Evolutionary conservation across 441 rosid genomes (phyloP).

Genomic region (Euphorbia celastroides): DNA sequence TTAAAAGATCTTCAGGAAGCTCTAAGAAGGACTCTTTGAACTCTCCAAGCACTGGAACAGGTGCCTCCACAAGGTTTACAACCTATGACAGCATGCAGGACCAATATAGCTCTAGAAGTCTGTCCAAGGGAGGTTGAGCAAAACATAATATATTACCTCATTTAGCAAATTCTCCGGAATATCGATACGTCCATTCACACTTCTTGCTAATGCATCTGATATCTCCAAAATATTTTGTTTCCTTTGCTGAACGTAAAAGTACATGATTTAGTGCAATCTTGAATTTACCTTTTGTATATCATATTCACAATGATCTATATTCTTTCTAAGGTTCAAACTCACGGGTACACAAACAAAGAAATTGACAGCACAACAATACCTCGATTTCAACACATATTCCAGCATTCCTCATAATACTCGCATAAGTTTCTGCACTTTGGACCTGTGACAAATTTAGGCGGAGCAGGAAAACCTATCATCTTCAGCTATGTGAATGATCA

Average conservation of each 20-base stretch:
- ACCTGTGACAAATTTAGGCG: slow-evolving; percentile 43
- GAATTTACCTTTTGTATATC: not conserved
- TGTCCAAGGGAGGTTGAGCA: slow-evolving; percentile 18
- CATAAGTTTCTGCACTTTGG: slow-evolving; percentile 73
- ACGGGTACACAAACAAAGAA: slow-evolving; percentile 1
- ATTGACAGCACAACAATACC: slow-evolving; percentile 34
- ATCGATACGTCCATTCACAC: slow-evolving; percentile 54
- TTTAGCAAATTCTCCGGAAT: slow-evolving; percentile 57
- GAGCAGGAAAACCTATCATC: slow-evolving; percentile 2
- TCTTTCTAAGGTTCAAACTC: slow-evolving; percentile 7
- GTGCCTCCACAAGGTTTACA: slow-evolving; percentile 95
- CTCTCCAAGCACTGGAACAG: slow-evolving; percentile 77
- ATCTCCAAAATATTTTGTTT: slow-evolving; percentile 58
- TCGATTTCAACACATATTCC: slow-evolving; percentile 71
- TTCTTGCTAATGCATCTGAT: slow-evolving; percentile 54
- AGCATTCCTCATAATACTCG: slow-evolving; percentile 55
- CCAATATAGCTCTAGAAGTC: slow-evolving; percentile 11
- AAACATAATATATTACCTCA: slow-evolving; percentile 49
- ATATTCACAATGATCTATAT: not conserved
- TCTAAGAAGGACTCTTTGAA: slow-evolving; percentile 80
- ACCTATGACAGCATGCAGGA: slow-evolving; percentile 45
- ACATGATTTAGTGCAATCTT: slow-evolving; percentile 9
- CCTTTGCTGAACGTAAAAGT: slow-evolving; percentile 48
- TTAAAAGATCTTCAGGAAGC: slow-evolving; percentile 84
- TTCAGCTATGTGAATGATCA: too few relatives aligned